Evolutionary conservation across 2,329 filamentous ascomycete species (phyloP).

Genomic region (Penicillium thymicola): DNA sequence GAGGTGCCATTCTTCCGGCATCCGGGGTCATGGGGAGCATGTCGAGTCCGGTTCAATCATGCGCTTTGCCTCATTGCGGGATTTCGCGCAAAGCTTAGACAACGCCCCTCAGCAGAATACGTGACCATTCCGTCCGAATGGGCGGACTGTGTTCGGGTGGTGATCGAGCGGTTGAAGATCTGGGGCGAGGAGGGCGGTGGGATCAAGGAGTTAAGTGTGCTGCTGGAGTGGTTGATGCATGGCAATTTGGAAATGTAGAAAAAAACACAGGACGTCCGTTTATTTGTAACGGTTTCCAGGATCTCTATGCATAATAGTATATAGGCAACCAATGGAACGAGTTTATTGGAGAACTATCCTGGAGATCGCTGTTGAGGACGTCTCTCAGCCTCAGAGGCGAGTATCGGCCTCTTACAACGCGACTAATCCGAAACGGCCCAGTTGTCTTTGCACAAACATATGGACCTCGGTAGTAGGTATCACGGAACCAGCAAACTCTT

Average conservation of each 20-base stretch:
- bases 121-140: conserved; percentile 21
- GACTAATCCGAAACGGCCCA: background rate
- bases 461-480: background rate
- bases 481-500: background rate
- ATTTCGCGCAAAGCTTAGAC: conserved; percentile 20
- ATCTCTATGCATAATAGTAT: background rate
- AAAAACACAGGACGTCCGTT: background rate
- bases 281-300: background rate
- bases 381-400: background rate
- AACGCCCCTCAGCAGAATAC: conserved; percentile 18
- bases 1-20: conserved; percentile 27
- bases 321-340: background rate
- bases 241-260: conserved; percentile 13
- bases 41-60: conserved; percentile 27
- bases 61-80: conserved; percentile 24
- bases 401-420: background rate
- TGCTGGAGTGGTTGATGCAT: conserved; percentile 26
- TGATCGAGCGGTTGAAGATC: conserved; percentile 23
- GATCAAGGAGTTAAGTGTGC: conserved; percentile 21
- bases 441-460: background rate
- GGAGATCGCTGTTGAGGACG: background rate
- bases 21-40: conserved; percentile 27
- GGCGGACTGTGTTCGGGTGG: conserved; percentile 21
- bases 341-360: background rate
- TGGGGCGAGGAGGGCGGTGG: conserved; percentile 25